Evolutionary conservation across 495 filamentous ascomycete species (phyloP).

Genomic region (Amniculicola lignicola): DNA sequence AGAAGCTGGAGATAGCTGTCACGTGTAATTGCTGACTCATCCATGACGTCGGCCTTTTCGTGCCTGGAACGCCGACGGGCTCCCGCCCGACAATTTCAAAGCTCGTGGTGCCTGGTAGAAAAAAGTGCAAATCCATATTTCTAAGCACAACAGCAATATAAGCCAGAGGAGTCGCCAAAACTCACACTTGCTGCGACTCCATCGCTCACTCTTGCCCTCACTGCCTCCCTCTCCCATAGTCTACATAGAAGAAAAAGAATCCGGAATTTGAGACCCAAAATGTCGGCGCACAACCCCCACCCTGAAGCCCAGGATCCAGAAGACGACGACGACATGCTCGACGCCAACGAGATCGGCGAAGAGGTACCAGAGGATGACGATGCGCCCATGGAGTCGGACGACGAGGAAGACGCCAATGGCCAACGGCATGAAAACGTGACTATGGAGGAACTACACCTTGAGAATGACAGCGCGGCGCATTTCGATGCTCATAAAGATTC

Average conservation of each 20-base stretch:
- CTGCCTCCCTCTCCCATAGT: no score
- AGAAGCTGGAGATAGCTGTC: background rate
- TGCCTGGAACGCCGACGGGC: constrained; percentile 9
- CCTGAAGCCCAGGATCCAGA: constrained; percentile 6
- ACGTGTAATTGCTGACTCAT: background rate
- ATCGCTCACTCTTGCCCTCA: no score
- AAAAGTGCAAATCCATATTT: constrained; percentile 20
- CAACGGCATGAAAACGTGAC: constrained; percentile 11
- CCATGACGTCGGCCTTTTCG: constrained; percentile 26
- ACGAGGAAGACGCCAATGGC: constrained; percentile 51
- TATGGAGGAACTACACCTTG: constrained; percentile 63
- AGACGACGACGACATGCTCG: constrained; percentile 42
- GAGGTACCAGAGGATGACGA: constrained; percentile 43
- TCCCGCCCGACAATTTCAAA: constrained; percentile 9
- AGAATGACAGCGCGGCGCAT: constrained; percentile 89
- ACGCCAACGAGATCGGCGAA: constrained; percentile 43
- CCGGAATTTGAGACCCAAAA: constrained; percentile 7
- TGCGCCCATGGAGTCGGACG: constrained; percentile 56
- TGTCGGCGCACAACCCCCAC: constrained; percentile 34
- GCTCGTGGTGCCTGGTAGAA: background rate
- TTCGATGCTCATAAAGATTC: constrained; percentile 85
- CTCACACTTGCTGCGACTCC: no score
- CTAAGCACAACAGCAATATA: constrained; percentile 17
- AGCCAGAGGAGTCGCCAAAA: no score
- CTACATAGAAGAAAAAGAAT: background rate